Base-by-base conservation (phyloP, 495 filamentous ascomycete genomes). In the Aspergillus panamensis region DNA sequence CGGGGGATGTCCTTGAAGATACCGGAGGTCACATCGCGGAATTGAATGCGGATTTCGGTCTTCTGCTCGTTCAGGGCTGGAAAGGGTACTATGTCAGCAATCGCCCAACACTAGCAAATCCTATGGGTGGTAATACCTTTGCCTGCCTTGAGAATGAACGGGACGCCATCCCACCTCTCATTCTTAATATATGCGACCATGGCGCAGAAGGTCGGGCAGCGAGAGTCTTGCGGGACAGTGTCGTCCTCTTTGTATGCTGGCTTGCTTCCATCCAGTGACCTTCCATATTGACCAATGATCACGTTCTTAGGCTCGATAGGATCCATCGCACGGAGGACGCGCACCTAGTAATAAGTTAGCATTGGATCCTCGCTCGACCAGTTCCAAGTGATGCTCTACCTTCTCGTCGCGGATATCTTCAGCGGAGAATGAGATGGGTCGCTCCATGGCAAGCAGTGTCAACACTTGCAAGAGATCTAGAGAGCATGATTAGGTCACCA, bases 1-100 rank as follows among this genome's bases (percentile, higher is more conserved):
- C 95, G 89, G 50, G 95, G 95, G 62, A 97, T 99, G 66, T 99
- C 92, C 83, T 97, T 97, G 80, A 99, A 99, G 79, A 99, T 99
- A 57, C 95, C 95, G 29, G 92, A 96, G 19, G 95, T 97, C 53
- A 99, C 94, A 66, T 99, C 95, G 77, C 92, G 93, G 84, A 96
- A 99, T 72, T 99, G 95, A 60, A 99, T 97, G 65, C 95, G 91
- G 62, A 99, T 93, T 77, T 99, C 95, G 32, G 95, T 97, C 86
- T 99, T 99, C 73, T 99, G 95, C 82, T 99, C 95, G 74, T 99
- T 99, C 48, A 99, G 79, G 53, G 94, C 94, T 84, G 54, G 33
- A 21, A 12, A 32, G 30, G 14, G 61, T 44, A 5, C 16, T 5
- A 45, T 45, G 42, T 45, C n/a, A 45, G 42, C 17, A 21, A 45